These are phyloP conservation scores for rapeseed (Brassica napus) DNA, from an alignment of 345 rosid genomes.

Conservation along the genomic window DNA sequence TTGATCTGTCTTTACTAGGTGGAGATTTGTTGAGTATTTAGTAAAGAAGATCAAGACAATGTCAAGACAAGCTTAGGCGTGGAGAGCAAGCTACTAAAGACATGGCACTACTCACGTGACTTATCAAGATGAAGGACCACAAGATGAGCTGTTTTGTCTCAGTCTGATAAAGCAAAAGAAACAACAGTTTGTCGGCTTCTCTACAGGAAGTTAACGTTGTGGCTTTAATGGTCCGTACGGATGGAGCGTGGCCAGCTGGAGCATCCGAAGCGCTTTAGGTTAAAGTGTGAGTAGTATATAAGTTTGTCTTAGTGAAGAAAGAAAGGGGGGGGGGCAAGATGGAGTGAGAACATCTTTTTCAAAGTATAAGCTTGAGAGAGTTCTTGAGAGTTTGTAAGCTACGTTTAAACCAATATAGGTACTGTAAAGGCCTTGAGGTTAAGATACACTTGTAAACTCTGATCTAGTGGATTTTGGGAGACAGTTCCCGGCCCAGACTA, in stretches of 20 bases:
- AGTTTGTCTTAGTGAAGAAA: neutral
- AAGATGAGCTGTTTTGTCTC: too few relatives aligned
- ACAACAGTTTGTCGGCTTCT: neutral
- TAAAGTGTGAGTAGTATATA: neutral
- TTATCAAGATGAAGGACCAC: too few relatives aligned
- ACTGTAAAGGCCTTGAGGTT: neutral
- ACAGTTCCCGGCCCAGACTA: neutral
- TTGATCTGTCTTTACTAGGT: neutral
- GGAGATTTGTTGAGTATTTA: neutral
- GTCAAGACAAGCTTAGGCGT: neutral
- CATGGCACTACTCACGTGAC: neutral
- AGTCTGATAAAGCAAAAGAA: too few relatives aligned
- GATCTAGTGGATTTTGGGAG: neutral
- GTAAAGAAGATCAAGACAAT: neutral
- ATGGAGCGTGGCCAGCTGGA: neutral
- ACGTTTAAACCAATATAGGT: neutral
- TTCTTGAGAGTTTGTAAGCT: neutral
- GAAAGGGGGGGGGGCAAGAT: neutral
- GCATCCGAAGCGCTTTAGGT: neutral
- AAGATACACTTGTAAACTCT: neutral
- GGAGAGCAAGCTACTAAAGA: neutral
- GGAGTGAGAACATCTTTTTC: neutral
- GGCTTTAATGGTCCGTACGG: neutral
- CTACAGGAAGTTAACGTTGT: neutral
- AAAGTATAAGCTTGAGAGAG: neutral